Percentiles rank a stretch among this genome's conserved stretches.
These are phyloP conservation scores for Colletotrichum lindemuthianum DNA, from an alignment of 2,329 filamentous ascomycete genomes.

Conservation along the genomic window DNA sequence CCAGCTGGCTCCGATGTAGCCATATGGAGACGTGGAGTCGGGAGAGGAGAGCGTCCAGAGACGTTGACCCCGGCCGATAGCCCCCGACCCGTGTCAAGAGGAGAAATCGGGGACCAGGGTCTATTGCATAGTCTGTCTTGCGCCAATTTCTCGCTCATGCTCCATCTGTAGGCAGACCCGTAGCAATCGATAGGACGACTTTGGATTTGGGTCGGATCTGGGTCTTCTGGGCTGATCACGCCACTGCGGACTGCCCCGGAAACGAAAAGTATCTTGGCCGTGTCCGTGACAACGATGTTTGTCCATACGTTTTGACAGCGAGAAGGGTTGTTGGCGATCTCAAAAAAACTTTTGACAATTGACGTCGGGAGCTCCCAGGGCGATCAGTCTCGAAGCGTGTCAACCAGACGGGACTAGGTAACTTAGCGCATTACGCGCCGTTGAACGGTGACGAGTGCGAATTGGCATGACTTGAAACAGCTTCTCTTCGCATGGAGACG, in stretches of 20 bases:
- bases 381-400: constrained; percentile 9
- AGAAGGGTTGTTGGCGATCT: constrained; percentile 12
- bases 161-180: not conserved
- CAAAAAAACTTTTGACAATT: not conserved
- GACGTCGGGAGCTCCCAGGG: constrained; percentile 16
- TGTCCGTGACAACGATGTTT: constrained; percentile 3
- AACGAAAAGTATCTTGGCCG: constrained; percentile 14
- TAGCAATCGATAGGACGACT: constrained; percentile 6
- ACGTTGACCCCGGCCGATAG: constrained; percentile 3
- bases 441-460: constrained; percentile 31
- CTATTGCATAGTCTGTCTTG: not conserved
- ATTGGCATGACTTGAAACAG: not conserved
- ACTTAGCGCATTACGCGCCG: constrained; percentile 7
- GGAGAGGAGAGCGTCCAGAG: constrained; percentile 26
- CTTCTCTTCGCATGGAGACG: too few species aligned
- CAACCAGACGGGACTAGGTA: constrained; percentile 6
- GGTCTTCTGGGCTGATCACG: constrained; percentile 24
- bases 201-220: not conserved
- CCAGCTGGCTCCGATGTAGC: constrained; percentile 29
- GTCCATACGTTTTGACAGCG: constrained; percentile 6
- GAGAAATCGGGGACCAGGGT: constrained; percentile 31
- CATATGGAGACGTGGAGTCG: constrained; percentile 29
- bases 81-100: constrained; percentile 26
- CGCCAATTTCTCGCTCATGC: constrained; percentile 13
- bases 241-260: constrained; percentile 26